phyloP scores from a whole-genome alignment of 2,329 filamentous ascomycete species.

The Sarocladiaceae sp. region DNA sequence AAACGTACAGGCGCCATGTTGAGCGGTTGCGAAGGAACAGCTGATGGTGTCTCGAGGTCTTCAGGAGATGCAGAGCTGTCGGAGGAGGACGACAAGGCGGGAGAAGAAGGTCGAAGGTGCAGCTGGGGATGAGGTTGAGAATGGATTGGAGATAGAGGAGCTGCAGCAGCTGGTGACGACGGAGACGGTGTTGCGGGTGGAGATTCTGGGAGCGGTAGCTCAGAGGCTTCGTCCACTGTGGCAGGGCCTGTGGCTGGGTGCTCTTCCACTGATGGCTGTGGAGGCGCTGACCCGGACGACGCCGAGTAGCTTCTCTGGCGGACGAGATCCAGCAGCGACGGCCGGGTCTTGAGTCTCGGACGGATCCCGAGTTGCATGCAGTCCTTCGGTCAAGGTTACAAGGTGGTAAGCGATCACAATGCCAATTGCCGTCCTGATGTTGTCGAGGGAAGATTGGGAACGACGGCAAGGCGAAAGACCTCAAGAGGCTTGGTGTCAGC shows the following conservation, averaged over 20 bases:
- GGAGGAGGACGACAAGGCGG: constrained; percentile 26
- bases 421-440: not conserved
- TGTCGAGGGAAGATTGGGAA: not conserved
- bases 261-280: constrained; percentile 1
- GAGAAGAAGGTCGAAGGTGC: constrained; percentile 16
- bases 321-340: constrained; percentile 49
- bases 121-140: constrained; percentile 17
- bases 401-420: no score
- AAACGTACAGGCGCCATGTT: constrained; percentile 54
- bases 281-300: constrained; percentile 8
- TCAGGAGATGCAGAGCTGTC: constrained; percentile 22
- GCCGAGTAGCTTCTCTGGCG: constrained; percentile 27
- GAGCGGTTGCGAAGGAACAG: constrained; percentile 25
- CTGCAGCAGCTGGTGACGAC: constrained; percentile 16
- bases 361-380: constrained; percentile 50
- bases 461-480: not conserved
- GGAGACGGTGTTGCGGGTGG: constrained; percentile 29
- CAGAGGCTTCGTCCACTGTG: constrained; percentile 29
- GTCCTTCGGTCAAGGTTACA: no score
- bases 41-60: constrained; percentile 20
- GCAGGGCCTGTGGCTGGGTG: constrained; percentile 6
- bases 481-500: not conserved
- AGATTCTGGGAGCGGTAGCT: constrained; percentile 38
- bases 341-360: constrained; percentile 46
- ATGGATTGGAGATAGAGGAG: constrained; percentile 18